A percentile compares a stretch with the other conserved stretches of the same genome.
Conservation (phyloP, 2,329 filamentous ascomycete species). For the Colletotrichum tanaceti region DNA sequence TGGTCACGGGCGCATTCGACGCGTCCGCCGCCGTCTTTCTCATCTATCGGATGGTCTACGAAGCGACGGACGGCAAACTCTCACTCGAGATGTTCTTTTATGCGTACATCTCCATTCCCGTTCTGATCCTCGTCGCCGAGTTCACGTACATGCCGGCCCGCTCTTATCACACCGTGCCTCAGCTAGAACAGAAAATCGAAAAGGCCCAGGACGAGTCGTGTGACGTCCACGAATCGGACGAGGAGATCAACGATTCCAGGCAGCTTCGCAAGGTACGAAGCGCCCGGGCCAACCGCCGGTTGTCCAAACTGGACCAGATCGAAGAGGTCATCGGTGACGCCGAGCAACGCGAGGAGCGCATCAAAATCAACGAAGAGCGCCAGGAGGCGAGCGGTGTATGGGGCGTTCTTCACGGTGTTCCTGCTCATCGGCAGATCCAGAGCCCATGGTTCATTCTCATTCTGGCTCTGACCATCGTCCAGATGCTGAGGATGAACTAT, state of each 20-base stretch:
- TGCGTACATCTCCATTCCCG: conserved; percentile 52
- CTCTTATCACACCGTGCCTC: conserved; percentile 53
- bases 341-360: conserved; percentile 66
- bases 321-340: conserved; percentile 70
- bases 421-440: conserved; percentile 72
- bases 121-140: conserved; percentile 52
- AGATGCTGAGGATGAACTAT: conserved; percentile 78
- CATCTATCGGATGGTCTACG: conserved; percentile 77
- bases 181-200: conserved; percentile 55
- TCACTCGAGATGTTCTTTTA: conserved; percentile 56
- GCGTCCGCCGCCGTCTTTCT: conserved; percentile 83
- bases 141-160: conserved; percentile 53
- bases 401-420: conserved; percentile 76
- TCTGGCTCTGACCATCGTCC: conserved; percentile 69
- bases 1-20: conserved; percentile 86
- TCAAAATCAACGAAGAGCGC: conserved; percentile 67
- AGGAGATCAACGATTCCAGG: conserved; percentile 60
- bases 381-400: conserved; percentile 73
- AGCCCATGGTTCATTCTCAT: conserved; percentile 80
- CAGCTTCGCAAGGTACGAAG: conserved; percentile 57
- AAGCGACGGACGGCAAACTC: conserved; percentile 60
- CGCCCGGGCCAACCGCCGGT: conserved; percentile 62
- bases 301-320: conserved; percentile 70
- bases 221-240: conserved; percentile 65
- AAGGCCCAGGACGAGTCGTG: conserved; percentile 50